A percentile compares a stretch with the other conserved stretches of the same genome.
Conservation (phyloP, 352 stramenopile species). For the Halophytophthora batemanensis region DNA sequence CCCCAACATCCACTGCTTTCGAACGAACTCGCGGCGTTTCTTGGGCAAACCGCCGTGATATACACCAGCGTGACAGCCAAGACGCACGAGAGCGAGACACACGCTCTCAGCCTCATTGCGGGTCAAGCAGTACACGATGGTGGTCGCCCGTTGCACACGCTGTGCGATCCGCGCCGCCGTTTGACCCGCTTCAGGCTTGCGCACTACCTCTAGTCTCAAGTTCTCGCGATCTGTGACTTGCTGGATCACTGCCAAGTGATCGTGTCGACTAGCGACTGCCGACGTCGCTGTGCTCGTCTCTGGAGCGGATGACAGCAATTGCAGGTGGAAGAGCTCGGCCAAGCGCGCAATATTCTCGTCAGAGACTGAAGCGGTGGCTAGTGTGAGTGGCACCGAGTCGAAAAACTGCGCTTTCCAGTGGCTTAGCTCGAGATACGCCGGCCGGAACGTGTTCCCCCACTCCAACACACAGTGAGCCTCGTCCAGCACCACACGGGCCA, state of each 20-base stretch:
- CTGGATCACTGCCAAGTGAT: constrained; percentile 57
- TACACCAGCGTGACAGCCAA: constrained; percentile 53
- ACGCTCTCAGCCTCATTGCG: constrained; percentile 59
- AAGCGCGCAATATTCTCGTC: constrained; percentile 59
- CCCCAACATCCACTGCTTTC: constrained; percentile 76
- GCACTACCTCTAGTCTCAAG: constrained; percentile 51
- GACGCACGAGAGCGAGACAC: constrained; percentile 46
- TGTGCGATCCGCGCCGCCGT: constrained; percentile 27
- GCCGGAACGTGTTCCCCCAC: constrained; percentile 77
- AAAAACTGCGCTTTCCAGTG: constrained; percentile 51
- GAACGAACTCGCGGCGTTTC: constrained; percentile 64
- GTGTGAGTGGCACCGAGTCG: constrained; percentile 51
- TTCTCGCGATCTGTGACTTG: constrained; percentile 65
- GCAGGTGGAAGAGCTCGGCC: constrained; percentile 47
- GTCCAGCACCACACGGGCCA: constrained; percentile 69
- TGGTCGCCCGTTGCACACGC: constrained; percentile 27
- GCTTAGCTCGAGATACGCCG: constrained; percentile 63
- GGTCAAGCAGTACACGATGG: constrained; percentile 81
- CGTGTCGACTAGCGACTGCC: not conserved
- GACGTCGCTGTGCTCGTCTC: not conserved
- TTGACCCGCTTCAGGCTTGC: constrained; percentile 26
- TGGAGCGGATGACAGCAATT: constrained; percentile 14
- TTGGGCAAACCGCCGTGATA: constrained; percentile 65
- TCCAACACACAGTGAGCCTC: constrained; percentile 80
- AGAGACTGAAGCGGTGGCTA: constrained; percentile 69